Evolutionary conservation across 805 yeast genomes (phyloP).

Genomic region (Candida manassasensis): DNA sequence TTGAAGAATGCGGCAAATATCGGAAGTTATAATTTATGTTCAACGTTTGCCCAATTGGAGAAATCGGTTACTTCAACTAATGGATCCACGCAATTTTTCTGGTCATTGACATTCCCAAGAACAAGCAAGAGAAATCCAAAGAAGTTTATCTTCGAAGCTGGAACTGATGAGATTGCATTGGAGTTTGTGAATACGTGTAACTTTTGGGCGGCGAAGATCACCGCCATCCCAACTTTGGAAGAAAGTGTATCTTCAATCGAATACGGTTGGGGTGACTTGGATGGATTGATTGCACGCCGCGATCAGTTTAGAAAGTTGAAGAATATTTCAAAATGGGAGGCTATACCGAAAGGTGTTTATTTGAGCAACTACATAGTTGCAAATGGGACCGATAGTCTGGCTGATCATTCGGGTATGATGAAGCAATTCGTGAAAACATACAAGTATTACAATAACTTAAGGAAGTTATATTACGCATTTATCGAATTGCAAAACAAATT

Average conservation of each 20-base stretch:
- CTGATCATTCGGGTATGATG: conserved; percentile 37
- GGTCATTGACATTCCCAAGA: conserved; percentile 56
- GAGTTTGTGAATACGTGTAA: conserved; percentile 75
- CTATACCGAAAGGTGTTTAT: conserved; percentile 37
- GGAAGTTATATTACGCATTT: conserved; percentile 30
- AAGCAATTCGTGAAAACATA: conserved; percentile 39
- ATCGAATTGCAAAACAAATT: conserved; percentile 25
- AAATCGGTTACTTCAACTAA: conserved; percentile 11
- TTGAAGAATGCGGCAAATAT: conserved; percentile 55
- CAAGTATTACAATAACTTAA: conserved; percentile 37
- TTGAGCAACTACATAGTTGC: conserved; percentile 28
- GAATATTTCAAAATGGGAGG: conserved; percentile 41
- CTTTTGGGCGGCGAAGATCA: conserved; percentile 85
- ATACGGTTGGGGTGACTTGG: conserved; percentile 68
- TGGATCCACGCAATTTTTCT: conserved; percentile 22
- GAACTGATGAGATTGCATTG: conserved; percentile 60
- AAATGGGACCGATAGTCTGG: conserved; percentile 15
- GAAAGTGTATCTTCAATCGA: conserved; percentile 72
- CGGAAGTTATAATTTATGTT: conserved; percentile 49
- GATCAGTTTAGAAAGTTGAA: conserved; percentile 28
- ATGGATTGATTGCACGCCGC: conserved; percentile 22
- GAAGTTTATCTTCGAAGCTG: conserved; percentile 58
- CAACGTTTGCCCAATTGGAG: conserved; percentile 45
- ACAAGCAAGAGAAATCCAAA: conserved; percentile 30
- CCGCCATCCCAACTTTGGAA: conserved; percentile 69